Base-by-base conservation (phyloP, 148 eudicot genomes). In the Suaeda aralocaspica region DNA sequence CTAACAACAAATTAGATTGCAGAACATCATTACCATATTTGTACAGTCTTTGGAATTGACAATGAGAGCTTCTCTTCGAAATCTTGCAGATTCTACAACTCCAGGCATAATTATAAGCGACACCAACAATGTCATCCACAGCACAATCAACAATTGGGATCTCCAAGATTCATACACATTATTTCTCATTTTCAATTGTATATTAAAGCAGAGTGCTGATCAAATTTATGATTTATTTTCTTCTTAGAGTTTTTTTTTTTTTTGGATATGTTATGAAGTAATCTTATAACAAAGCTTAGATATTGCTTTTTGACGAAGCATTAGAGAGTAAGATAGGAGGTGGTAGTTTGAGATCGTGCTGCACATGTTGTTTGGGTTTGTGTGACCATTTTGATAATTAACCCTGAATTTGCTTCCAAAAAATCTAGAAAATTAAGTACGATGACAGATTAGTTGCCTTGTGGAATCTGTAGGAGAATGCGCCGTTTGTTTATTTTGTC, bases 271-370 rank as follows among this genome's bases (percentile, higher is more conserved):
- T 13, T 2, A 42, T 42, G 4, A 9, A 14, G 1, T 42, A 11
- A 1, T 46, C 5, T 11, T 0, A 0, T 46, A 9, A 42, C 13
- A 14, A 42, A 42, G 9, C 46, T 42, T 42, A 5, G 46, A 14
- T 42, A 42, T 14, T 2, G n/a, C n/a, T 42, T 42, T 42, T 0
- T 42, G 46, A 42, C 9, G 46, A 9, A 42, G 9, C 13, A 42
- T 2, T 11, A 4, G 24, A 19, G 15, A 50, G 55, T 16, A 24
- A 64, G 6, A 6, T 46, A 18, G 36, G 6, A 36, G 57, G 29
- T 46, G 2, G 57, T 48, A n/a, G 34, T 66, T 31, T 29, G 16
- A 49, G 26, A 66, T 66, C 69, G 57, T 66, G 69, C 24, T 2
- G 22, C 30, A 49, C 57, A 66, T 30, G 16, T 9, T 44, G 9